A percentile compares a stretch with the other conserved stretches of the same genome.
Conservation (phyloP, 2,329 filamentous ascomycete species). For the Simplicillium aogashimaense region DNA sequence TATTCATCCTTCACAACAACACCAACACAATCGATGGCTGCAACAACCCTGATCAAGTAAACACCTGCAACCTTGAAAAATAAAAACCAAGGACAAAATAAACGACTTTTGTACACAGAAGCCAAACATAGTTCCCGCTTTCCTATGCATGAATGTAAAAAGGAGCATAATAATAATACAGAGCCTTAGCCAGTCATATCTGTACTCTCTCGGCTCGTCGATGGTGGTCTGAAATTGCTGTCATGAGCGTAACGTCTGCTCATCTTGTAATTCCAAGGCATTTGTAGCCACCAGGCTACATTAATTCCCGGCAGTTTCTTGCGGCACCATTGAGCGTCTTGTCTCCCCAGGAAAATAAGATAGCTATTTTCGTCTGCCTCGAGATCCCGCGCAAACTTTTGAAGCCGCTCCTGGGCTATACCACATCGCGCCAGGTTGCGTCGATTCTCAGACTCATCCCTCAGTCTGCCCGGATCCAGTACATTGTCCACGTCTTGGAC, state of each 20-base stretch:
- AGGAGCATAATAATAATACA: too few relatives aligned
- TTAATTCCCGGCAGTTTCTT: slow-evolving; percentile 13
- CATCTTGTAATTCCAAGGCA: slow-evolving; percentile 15
- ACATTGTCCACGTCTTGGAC: slow-evolving; percentile 15
- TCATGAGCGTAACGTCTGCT: slow-evolving; percentile 5
- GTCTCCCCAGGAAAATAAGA: slow-evolving; percentile 14
- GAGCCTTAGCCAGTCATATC: too few relatives aligned
- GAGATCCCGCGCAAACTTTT: slow-evolving; percentile 11
- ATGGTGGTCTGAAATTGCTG: neutral
- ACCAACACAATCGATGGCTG: too few relatives aligned
- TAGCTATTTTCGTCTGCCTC: slow-evolving; percentile 13
- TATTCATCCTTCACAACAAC: too few relatives aligned
- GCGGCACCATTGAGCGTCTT: slow-evolving; percentile 16
- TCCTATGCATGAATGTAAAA: too few relatives aligned
- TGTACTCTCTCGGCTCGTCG: too few relatives aligned
- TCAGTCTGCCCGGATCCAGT: slow-evolving; percentile 15
- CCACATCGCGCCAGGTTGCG: slow-evolving; percentile 11
- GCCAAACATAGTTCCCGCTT: too few relatives aligned
- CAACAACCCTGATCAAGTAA: too few relatives aligned
- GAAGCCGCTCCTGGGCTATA: slow-evolving; percentile 11
- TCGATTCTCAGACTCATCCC: slow-evolving; percentile 13
- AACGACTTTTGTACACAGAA: too few relatives aligned
- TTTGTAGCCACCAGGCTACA: slow-evolving; percentile 17
- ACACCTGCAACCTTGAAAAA: too few relatives aligned
- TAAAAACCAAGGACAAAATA: too few relatives aligned